Evolutionary conservation across 257 asterid genomes (phyloP), one percentile per base, ranked within the genome.

Genomic region (Ocimum tenuiflorum): DNA sequence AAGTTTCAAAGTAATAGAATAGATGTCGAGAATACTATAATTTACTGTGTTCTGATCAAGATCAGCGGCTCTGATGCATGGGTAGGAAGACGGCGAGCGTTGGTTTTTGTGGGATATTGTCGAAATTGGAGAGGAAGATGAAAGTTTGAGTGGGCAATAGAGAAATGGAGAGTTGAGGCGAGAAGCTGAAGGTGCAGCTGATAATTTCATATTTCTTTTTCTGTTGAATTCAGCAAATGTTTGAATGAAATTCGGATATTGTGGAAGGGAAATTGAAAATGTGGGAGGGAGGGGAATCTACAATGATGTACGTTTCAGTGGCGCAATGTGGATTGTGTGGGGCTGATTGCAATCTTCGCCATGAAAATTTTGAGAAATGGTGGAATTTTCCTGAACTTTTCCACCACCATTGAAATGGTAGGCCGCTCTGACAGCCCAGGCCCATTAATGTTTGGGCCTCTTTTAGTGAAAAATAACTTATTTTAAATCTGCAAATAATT

Each of bases 1-100:
- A 49, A 72, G 12, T 2, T 19, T 36, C n/a, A 11, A n/a, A 31
- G 8, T 19, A 11, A 65, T 0, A 19, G 22, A 6, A 63, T 10
- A 38, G 22, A 51, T 0, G 46, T 10, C 22, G 12, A 15, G 20
- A 38, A 39, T 17, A 11, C 24, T 7, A 8, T 0, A 9, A 12
- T 0, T 67, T 65, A 89, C 97, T 56, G 95, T 92, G 77, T 89
- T 87, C 85, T 89, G 97, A 62, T 92, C 98, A 63, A 92, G 91
- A 76, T 92, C 98, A 74, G 50, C 58, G 60, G 98, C 96, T 76
- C 81, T 87, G 61, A 92, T 70, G 65, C 88, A 72, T 14, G 96
- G 96, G 73, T 82, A 87, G 13, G 91, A 85, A 68, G 69, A 23
- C 6, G 83, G 79, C 11, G 75, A 66, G 41, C 78, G 80, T 2